phyloP scores from a whole-genome alignment of 1,284 basidiomycete genomes.

The Puccinia polysora region DNA sequence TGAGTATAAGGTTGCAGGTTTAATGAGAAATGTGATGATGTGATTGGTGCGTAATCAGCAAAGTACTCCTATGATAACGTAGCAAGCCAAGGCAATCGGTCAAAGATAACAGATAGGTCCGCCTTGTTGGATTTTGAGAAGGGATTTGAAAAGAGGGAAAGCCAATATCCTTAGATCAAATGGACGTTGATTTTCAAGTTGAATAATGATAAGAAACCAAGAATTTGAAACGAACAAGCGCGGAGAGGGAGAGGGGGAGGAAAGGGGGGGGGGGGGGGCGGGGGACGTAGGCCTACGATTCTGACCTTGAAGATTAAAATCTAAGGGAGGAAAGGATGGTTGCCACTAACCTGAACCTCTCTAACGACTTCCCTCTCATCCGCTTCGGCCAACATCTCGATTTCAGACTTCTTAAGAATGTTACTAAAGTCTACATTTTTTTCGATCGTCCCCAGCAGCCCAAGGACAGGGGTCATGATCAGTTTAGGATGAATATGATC shows the following conservation, averaged over 20 bases:
- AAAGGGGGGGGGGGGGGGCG: not conserved
- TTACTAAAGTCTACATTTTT: constrained; percentile 81
- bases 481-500: not conserved
- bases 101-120: not conserved
- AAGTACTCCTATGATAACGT: constrained; percentile 73
- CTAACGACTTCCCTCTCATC: constrained; percentile 95
- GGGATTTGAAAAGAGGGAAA: not conserved
- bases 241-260: not conserved
- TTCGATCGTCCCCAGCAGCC: not conserved
- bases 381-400: constrained; percentile 86
- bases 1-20: constrained; percentile 53
- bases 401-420: constrained; percentile 77
- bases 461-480: not conserved
- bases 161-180: not conserved
- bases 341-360: constrained; percentile 74
- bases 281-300: constrained; percentile 48
- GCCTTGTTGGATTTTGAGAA: not conserved
- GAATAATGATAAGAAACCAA: not conserved
- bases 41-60: constrained; percentile 83
- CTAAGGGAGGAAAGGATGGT: constrained; percentile 46
- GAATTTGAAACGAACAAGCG: not conserved
- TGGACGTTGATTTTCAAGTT: not conserved
- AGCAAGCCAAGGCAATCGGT: not conserved
- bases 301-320: constrained; percentile 49
- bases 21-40: constrained; percentile 81